These are phyloP conservation scores for Pyrus communis DNA, from an alignment of 306 rosid genomes.

Conservation along the genomic window DNA sequence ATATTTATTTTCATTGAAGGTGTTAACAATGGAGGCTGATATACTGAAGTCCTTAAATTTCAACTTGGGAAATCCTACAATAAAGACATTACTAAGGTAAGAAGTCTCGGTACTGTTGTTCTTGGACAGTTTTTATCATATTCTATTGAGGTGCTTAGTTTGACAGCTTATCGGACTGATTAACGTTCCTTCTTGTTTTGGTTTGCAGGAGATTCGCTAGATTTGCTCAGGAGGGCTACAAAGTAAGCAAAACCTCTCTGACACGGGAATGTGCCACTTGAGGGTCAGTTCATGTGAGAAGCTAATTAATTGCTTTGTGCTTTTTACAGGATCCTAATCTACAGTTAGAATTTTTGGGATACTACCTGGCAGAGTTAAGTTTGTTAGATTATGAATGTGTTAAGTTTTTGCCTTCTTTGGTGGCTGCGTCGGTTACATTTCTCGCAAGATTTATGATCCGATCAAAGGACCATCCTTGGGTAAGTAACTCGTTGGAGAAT, in stretches of 20 bases:
- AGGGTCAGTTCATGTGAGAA: background rate
- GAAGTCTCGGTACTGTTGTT: background rate
- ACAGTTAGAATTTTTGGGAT: conserved; percentile 66
- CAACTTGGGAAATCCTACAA: conserved; percentile 84
- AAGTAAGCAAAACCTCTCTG: conserved; percentile 31
- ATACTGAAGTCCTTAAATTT: conserved; percentile 59
- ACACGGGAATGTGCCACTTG: background rate
- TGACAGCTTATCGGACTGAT: background rate
- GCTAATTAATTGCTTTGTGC: conserved; percentile 11
- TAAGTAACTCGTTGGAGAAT: conserved; percentile 13
- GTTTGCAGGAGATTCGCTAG: conserved; percentile 56
- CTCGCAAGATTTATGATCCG: conserved; percentile 56
- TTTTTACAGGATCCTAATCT: conserved; percentile 40
- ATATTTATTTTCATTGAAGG: conserved; percentile 29
- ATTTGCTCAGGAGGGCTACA: conserved; percentile 42
- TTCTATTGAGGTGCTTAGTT: background rate
- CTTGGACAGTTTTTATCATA: background rate
- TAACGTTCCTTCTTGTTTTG: background rate
- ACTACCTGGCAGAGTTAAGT: conserved; percentile 85
- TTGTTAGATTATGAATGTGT: conserved; percentile 68
- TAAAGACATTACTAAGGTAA: conserved; percentile 71
- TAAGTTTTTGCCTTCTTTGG: conserved; percentile 73
- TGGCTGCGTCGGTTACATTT: conserved; percentile 74
- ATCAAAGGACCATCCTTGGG: conserved; percentile 75
- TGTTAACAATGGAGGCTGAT: conserved; percentile 79